Evolutionary conservation across 2,329 filamentous ascomycete genomes (phyloP).

Genomic region (Metarhizium brunneum): DNA sequence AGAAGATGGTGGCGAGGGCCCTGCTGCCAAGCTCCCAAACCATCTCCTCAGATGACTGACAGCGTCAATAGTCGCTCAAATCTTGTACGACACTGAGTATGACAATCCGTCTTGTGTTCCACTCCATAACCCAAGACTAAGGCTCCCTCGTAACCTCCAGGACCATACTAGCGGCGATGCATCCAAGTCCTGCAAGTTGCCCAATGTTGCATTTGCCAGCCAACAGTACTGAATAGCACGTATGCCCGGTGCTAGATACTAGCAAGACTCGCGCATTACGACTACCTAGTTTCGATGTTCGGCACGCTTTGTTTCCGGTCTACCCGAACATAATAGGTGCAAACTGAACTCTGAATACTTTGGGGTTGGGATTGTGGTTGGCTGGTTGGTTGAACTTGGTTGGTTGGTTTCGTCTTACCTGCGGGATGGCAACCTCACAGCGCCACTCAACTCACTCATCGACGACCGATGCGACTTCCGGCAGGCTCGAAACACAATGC

Average conservation of each 20-base stretch:
- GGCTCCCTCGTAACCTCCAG: not conserved
- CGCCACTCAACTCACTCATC: not conserved
- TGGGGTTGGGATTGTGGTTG: not conserved
- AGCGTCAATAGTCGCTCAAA: not conserved
- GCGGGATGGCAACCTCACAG: not conserved
- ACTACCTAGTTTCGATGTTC: not conserved
- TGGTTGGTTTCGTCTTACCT: not conserved
- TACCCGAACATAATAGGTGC: not conserved
- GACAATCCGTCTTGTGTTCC: not conserved
- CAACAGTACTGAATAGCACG: not conserved
- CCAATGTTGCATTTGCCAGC: not conserved
- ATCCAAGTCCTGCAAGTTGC: not conserved
- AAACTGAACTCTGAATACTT: not conserved
- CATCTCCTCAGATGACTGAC: not conserved
- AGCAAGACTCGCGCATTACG: not conserved
- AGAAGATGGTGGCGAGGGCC: not conserved
- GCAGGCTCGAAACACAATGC: not conserved
- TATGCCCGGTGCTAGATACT: not conserved
- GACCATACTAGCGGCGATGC: not conserved
- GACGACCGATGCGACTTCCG: not conserved
- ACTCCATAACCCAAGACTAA: not conserved
- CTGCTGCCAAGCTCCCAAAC: not conserved
- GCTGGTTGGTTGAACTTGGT: not conserved
- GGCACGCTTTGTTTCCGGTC: not conserved
- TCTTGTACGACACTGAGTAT: not conserved